phyloP scores from a whole-genome alignment of 2,329 filamentous ascomycete genomes.

The Sclerotinia minor region DNA sequence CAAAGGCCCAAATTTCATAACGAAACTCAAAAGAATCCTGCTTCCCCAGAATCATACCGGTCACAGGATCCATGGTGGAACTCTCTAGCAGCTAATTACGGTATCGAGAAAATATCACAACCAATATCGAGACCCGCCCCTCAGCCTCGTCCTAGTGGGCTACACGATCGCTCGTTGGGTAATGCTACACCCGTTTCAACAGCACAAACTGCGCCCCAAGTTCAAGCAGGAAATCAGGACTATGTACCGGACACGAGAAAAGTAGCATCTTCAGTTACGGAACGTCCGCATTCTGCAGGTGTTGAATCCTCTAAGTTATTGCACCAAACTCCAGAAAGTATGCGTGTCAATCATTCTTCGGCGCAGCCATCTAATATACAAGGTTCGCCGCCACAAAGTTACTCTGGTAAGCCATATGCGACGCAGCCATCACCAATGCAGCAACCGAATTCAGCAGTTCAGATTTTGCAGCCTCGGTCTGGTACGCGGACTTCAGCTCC shows the following conservation, averaged over 20 bases:
- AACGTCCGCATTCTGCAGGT: neutral
- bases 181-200: neutral
- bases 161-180: neutral
- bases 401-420: neutral
- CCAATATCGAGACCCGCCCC: neutral
- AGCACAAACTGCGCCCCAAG: neutral
- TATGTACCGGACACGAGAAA: neutral
- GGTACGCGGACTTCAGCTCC: neutral
- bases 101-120: slow-evolving; percentile 9
- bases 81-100: slow-evolving; percentile 10
- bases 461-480: neutral
- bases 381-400: neutral
- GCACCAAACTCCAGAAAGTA: neutral
- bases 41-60: neutral
- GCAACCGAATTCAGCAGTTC: neutral
- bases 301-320: neutral
- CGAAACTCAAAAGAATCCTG: neutral
- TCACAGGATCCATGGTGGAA: slow-evolving; percentile 20
- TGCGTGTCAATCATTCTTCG: neutral
- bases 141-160: neutral
- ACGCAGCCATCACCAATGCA: neutral
- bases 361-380: neutral
- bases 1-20: neutral
- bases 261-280: neutral
- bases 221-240: neutral